These are phyloP conservation scores for Myrica gale DNA, from an alignment of 306 rosid genomes.

Conservation along the genomic window DNA sequence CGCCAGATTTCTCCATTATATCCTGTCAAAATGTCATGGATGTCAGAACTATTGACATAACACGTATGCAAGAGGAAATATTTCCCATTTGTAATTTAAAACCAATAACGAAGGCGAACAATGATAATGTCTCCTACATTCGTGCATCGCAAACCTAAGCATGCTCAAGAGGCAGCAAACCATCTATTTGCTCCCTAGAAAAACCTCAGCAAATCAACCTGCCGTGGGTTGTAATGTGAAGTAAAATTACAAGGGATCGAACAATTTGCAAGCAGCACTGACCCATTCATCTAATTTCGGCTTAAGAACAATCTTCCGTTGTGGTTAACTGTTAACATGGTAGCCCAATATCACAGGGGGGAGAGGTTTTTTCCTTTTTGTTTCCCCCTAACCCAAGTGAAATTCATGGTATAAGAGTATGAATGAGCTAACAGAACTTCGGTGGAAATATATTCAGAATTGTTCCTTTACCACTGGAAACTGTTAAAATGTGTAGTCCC, in stretches of 20 bases:
- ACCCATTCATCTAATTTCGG: neutral
- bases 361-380: too few species aligned
- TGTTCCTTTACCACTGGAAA: too few species aligned
- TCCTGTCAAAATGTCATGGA: constrained; percentile 49
- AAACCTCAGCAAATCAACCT: neutral
- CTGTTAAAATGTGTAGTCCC: too few species aligned
- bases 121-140: neutral
- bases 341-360: too few species aligned
- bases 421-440: too few species aligned
- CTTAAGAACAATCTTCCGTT: neutral
- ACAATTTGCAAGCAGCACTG: neutral
- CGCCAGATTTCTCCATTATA: constrained; percentile 79
- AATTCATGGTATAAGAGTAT: too few species aligned
- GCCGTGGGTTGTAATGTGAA: neutral
- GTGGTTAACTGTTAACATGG: neutral
- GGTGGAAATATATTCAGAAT: too few species aligned
- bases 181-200: neutral
- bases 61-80: neutral
- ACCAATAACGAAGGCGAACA: neutral
- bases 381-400: too few species aligned
- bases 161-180: neutral
- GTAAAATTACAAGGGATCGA: neutral
- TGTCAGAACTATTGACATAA: constrained; percentile 7
- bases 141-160: neutral
- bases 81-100: neutral